A percentile compares a stretch with the other conserved stretches of the same genome.
These are phyloP conservation scores for Fonsecaea monophora DNA, from an alignment of 2,329 filamentous ascomycete species.

Conservation along the genomic window DNA sequence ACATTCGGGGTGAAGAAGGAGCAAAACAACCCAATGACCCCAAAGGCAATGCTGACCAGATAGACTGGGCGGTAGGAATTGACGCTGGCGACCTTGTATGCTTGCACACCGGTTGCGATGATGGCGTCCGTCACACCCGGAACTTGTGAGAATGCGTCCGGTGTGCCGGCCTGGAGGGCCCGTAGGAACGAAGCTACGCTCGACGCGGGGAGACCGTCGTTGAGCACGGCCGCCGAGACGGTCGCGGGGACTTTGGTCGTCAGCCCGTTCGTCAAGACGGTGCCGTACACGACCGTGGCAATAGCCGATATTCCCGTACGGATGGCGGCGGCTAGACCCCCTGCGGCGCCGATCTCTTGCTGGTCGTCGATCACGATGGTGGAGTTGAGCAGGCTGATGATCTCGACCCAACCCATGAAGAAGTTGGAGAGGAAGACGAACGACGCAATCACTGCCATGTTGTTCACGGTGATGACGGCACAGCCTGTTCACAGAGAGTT, in stretches of 20 bases:
- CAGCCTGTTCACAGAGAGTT: background rate
- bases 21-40: too few relatives aligned
- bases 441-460: background rate
- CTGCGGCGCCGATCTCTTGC: background rate
- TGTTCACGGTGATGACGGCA: background rate
- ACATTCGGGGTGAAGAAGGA: too few relatives aligned
- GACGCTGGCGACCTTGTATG: background rate
- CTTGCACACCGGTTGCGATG: background rate
- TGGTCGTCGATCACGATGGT: background rate
- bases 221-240: background rate
- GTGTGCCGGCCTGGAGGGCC: background rate
- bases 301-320: background rate
- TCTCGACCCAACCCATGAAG: slow-evolving; percentile 8
- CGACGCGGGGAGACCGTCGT: background rate
- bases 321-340: background rate
- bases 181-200: background rate
- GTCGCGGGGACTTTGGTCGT: background rate
- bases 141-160: background rate
- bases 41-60: too few relatives aligned
- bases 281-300: background rate
- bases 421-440: background rate
- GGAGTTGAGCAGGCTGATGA: background rate
- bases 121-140: background rate
- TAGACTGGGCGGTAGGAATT: background rate
- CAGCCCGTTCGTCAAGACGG: background rate